Conservation (phyloP, 139 green algal species). For the Marvania coccoides region DNA sequence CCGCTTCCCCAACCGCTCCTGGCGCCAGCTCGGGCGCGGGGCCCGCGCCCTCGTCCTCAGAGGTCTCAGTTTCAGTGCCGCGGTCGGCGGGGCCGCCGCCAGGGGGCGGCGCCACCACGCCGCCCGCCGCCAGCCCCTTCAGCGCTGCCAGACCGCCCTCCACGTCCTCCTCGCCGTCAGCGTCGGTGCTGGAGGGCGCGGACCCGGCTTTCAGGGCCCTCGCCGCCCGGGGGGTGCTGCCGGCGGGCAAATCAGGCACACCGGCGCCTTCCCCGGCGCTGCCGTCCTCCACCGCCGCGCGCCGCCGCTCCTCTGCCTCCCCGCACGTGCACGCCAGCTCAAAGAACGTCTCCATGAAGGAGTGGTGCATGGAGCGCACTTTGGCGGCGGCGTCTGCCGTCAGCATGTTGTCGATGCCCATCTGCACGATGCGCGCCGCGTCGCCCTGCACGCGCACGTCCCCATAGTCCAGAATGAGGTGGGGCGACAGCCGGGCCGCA, state of each 20-base stretch:
- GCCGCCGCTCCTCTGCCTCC: slow-evolving; percentile 23
- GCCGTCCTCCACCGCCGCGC: not conserved
- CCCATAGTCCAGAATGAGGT: slow-evolving; percentile 71
- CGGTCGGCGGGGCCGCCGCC: not conserved
- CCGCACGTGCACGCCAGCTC: slow-evolving; percentile 42
- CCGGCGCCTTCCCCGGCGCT: not conserved
- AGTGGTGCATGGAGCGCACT: slow-evolving; percentile 26
- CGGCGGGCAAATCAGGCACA: not conserved
- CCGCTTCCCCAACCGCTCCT: not conserved
- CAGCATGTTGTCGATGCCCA: slow-evolving; percentile 28
- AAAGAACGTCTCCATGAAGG: slow-evolving; percentile 85
- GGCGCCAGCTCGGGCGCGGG: slow-evolving; percentile 28
- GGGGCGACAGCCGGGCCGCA: slow-evolving; percentile 12
- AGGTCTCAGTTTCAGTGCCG: slow-evolving; percentile 11
- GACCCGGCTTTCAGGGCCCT: not conserved
- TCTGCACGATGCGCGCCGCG: slow-evolving; percentile 12
- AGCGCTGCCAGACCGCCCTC: slow-evolving; percentile 3
- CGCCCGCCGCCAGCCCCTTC: slow-evolving; percentile 9
- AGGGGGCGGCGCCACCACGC: not conserved
- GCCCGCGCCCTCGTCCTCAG: slow-evolving; percentile 5
- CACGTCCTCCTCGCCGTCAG: not conserved
- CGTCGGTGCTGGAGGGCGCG: slow-evolving; percentile 3
- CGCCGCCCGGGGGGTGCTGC: slow-evolving; percentile 7
- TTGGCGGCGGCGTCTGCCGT: slow-evolving; percentile 14
- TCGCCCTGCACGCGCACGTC: slow-evolving; percentile 39